A percentile compares a stretch with the other conserved stretches of the same genome.
phyloP scores from a whole-genome alignment of 176 grass and related monocot genomes.

The Triticum dicoccoides region DNA sequence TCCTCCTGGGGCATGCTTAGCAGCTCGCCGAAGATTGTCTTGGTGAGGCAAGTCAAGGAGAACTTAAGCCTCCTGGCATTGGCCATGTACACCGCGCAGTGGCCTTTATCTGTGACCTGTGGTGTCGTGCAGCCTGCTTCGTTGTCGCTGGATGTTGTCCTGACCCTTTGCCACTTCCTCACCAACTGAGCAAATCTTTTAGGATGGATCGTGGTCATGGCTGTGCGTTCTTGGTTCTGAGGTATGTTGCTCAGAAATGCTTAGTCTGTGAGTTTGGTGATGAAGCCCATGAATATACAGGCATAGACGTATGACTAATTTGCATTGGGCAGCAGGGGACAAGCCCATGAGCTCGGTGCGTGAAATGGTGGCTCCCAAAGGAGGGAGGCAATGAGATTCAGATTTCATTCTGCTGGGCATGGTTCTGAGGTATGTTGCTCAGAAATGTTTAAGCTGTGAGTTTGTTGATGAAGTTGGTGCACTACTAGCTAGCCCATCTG shows the following conservation, averaged over 20 bases:
- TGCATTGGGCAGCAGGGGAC: slow-evolving; percentile 25
- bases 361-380: background rate
- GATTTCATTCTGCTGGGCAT: too few species aligned
- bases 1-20: slow-evolving; percentile 39
- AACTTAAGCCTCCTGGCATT: slow-evolving; percentile 44
- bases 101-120: slow-evolving; percentile 33
- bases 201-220: slow-evolving; percentile 41
- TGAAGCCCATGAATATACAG: slow-evolving; percentile 7
- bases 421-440: slow-evolving; percentile 1
- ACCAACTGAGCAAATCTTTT: slow-evolving; percentile 31
- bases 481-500: background rate
- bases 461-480: background rate
- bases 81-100: slow-evolving; percentile 35
- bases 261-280: slow-evolving; percentile 5
- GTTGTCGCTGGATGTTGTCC: background rate
- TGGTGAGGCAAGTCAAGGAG: slow-evolving; percentile 35
- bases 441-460: slow-evolving; percentile 11
- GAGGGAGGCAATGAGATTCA: too few species aligned
- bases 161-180: slow-evolving; percentile 30
- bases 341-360: slow-evolving; percentile 32
- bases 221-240: background rate
- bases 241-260: slow-evolving; percentile 10
- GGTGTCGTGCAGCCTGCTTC: background rate
- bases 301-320: background rate
- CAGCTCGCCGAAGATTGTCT: slow-evolving; percentile 29